Conservation (phyloP, 306 rosid species). For the Prunus padus region DNA sequence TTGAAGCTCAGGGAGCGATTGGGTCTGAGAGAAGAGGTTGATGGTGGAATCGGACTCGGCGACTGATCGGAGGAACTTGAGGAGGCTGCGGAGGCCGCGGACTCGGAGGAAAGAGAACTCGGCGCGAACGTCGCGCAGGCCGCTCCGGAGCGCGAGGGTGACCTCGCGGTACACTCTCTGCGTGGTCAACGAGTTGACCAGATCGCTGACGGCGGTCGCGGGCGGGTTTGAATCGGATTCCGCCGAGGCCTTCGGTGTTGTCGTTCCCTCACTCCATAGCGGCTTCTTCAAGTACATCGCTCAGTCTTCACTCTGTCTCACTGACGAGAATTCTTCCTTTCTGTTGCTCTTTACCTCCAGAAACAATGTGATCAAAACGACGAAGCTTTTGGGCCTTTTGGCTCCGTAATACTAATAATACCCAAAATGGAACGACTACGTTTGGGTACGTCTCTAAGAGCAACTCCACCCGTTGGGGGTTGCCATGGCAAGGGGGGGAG, state of each 20-base stretch:
- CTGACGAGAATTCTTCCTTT: neutral
- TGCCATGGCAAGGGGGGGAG: no score
- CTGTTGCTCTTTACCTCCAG: neutral
- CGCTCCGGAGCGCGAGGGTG: constrained; percentile 71
- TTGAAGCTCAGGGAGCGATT: constrained; percentile 70
- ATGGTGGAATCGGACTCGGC: constrained; percentile 70
- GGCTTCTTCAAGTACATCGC: constrained; percentile 74
- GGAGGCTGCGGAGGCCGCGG: constrained; percentile 75
- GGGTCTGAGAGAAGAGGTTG: constrained; percentile 59
- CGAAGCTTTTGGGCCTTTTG: neutral
- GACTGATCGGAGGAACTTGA: constrained; percentile 79
- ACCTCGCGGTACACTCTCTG: constrained; percentile 79
- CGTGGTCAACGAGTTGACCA: constrained; percentile 57
- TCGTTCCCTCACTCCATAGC: constrained; percentile 60
- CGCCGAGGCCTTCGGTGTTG: constrained; percentile 22
- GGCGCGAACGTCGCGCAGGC: constrained; percentile 77
- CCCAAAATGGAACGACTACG: no score
- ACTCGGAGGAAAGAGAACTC: constrained; percentile 87
- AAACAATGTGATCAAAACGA: neutral
- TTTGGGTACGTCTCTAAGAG: no score
- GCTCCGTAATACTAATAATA: no score
- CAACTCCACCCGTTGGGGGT: no score
- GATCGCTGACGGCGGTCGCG: constrained; percentile 39
- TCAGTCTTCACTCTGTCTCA: neutral
- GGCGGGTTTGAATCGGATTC: constrained; percentile 32